Base-by-base conservation (phyloP, 495 filamentous ascomycete species). In the Trichoderma virens region DNA sequence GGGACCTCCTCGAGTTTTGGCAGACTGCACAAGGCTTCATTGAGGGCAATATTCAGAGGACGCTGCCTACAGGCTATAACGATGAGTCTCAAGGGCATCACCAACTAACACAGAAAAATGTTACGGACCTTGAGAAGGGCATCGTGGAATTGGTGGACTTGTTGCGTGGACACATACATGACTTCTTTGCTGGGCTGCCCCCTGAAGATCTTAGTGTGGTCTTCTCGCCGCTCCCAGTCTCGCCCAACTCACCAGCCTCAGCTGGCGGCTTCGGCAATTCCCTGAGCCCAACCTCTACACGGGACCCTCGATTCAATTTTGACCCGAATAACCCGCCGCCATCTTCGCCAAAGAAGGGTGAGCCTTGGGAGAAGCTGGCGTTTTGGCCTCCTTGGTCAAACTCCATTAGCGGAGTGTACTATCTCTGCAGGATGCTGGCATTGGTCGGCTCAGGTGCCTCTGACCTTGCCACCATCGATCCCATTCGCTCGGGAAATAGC, bases 381-480 rank as follows among this genome's bases (percentile, higher is more conserved):
- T 98, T 98, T 75, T 97, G 95, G 90, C 92, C 95, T 2, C 94
- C 94, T 0, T 88, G 88, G 68, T 88, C 92, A 5, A 98, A 97
- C 70, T 92, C 92, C 0, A 74, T 98, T 18, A 91, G 92, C 66
- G 93, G 88, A 9, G 87, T 92, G 7, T 83, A 95, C 71, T 97
- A 97, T 68, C 82, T 98, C 14, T 81, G 85, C 43, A 90, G 88
- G 73, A 88, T 94, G 67, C 80, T 97, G 8, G 81, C 83, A 4
- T 79, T 95, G 16, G 83, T 97, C 23, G 92, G 93, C 23, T 87
- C 84, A 2, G 94, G 92, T 1, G 92, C 92, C 0, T 87, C 88
- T 59, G 91, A 96, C 69, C 89, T 98, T 86, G 90, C 90, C 4
- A 81, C 87, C 0, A 77, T 97, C 11, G 75, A 79, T 11, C 83